Percentiles rank a stretch among this genome's conserved stretches.
Conservation (phyloP, 192 early-diverging fungal species). For the Backusella parvicylindrica region DNA sequence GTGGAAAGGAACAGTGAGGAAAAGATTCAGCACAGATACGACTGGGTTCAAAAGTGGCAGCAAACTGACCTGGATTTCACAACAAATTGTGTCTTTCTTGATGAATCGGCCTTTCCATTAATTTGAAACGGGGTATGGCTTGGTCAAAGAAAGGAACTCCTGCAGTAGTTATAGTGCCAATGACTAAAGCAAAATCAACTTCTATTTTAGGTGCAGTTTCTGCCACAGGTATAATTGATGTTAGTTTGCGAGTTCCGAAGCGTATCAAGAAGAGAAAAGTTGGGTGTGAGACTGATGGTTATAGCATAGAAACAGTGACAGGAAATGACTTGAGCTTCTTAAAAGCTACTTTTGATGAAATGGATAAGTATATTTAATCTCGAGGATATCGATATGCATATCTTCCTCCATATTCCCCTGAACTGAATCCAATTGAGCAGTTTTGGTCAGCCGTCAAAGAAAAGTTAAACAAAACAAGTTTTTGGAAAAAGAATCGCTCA, state of each 20-base stretch:
- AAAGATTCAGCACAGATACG: too few relatives aligned
- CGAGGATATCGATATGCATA: not conserved
- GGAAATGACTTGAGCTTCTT: not conserved
- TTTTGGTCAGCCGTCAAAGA: constrained; percentile 15
- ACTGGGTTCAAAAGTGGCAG: too few relatives aligned
- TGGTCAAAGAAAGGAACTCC: too few relatives aligned
- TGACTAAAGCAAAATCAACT: not conserved
- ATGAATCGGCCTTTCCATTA: too few relatives aligned
- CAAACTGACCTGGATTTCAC: too few relatives aligned
- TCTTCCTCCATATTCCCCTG: constrained; percentile 21
- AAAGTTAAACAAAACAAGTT: too few relatives aligned
- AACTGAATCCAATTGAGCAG: constrained; percentile 26
- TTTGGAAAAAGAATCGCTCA: too few relatives aligned
- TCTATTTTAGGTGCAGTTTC: constrained; percentile 1
- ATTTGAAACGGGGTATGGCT: too few relatives aligned
- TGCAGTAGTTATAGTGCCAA: not conserved
- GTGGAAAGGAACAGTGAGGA: too few relatives aligned
- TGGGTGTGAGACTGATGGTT: not conserved
- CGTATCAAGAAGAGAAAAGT: not conserved
- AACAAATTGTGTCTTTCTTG: too few relatives aligned
- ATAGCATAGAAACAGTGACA: constrained; percentile 2
- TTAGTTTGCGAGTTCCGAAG: not conserved
- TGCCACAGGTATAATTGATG: too few relatives aligned
- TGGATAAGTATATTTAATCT: not conserved
- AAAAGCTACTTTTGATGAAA: too few relatives aligned